Evolutionary conservation across 192 early-diverging fungal species (phyloP).

Genomic region (Backusella mclennaniae): DNA sequence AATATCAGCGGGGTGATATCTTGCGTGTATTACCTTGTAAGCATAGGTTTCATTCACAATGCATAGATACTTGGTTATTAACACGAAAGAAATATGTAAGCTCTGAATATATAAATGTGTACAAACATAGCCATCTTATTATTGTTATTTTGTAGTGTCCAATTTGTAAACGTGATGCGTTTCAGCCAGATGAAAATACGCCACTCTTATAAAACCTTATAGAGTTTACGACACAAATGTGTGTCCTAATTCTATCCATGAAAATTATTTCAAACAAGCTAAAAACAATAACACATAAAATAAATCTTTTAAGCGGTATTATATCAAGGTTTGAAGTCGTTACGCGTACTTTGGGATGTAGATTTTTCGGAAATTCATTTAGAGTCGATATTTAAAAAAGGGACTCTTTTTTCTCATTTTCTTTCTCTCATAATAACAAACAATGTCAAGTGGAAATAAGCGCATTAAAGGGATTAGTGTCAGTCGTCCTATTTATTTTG

Average conservation of each 20-base stretch:
- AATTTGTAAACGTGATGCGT: conserved; percentile 26
- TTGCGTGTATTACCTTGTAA: conserved; percentile 81
- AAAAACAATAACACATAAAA: no score
- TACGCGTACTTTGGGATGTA: no score
- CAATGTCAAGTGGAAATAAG: conserved; percentile 24
- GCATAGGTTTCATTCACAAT: conserved; percentile 85
- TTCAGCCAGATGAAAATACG: conserved; percentile 19
- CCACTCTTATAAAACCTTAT: no score
- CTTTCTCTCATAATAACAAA: neutral
- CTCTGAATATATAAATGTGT: neutral
- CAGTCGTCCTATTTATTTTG: conserved; percentile 83
- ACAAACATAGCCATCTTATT: neutral
- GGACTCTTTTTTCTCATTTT: neutral
- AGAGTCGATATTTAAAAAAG: no score
- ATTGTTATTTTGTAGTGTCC: conserved; percentile 23
- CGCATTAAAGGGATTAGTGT: conserved; percentile 61
- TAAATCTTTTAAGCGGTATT: no score
- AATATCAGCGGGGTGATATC: conserved; percentile 81
- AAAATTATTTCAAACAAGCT: no score
- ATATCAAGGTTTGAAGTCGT: no score
- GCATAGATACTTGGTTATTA: conserved; percentile 92
- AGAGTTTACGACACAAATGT: no score
- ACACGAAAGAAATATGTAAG: conserved; percentile 85
- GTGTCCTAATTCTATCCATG: no score
- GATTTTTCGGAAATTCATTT: no score